Evolutionary conservation across 805 yeast genomes (phyloP), one percentile per base, ranked within the genome.

Genomic region (Ogataea neopini): DNA sequence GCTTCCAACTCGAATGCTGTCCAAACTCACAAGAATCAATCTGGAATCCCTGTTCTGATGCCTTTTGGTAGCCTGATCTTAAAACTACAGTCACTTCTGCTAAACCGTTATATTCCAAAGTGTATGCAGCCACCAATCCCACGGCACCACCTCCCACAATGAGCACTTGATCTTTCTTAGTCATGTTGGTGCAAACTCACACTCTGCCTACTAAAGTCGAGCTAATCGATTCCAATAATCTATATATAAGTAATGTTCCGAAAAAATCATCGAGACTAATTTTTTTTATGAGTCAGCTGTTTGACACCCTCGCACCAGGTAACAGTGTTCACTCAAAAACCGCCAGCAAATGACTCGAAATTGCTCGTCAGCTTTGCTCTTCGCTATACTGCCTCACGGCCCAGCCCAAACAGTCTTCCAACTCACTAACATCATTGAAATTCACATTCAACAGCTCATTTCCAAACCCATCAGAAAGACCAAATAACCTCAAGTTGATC

Each of bases 111-210:
- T 64, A 60, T 50, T 70, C 73, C 23, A 88, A 69, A 0, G 87
- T 78, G 45, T 81, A 73, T 0, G 94, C 88, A 2, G 84, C 82
- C n/a, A 88, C 79, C 5, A 86, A 72, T 18, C 96, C 96, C 3
- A 88, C 87, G 15, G 95, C 96, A 5, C 96, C 96, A 4, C 88
- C 76, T 4, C 96, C 96, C 26, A 88, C 75, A 9, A 87, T 70
- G n/a, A 87, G 68, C 4, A 83, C 81, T 47, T 69, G 63, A 33
- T 64, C 54, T 50, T 54, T 54, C 28, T 13, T 28, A n/a, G 22
- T 19, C 33, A 14, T 39, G 8, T 22, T 22, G 5, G 25, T 11
- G 36, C 28, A 15, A 25, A 32, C 26, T 52, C 35, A n/a, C 7
- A 32, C 7, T 32, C 35, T n/a, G n/a, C n/a, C n/a, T n/a, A n/a